Evolutionary conservation across 208 protist species (phyloP), one percentile per base, ranked within the genome.

Genomic region (Acanthamoeba culbertsoni): DNA sequence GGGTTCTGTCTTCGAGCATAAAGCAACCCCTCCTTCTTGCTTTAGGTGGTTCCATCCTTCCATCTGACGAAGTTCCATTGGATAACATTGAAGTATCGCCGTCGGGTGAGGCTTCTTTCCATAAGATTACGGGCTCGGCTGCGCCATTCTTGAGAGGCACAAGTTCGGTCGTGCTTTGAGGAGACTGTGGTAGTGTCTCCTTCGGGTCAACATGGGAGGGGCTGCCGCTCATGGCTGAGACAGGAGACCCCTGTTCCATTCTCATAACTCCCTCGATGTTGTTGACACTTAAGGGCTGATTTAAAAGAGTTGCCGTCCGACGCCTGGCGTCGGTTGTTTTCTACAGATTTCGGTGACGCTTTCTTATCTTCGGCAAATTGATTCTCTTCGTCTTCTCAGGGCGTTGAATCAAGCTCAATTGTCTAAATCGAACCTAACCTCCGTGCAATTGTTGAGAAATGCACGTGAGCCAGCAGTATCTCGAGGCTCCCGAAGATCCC

Each of bases 241-340:
- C 65, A 77, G 65, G 65, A 20, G 65, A 77, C 35, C 65, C 65
- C 65, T 77, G 65, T 77, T 77, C 65, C 65, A 77, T 77, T 77
- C 65, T 77, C 65, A 77, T 77, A 45, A 77, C 65, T 40, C 31
- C 28, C 20, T 14, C 28, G 8, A 28, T 31, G 10, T 14, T 28
- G 23, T n/a, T 16, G 31, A 28, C 65, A 37, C 33, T 65, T 23
- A 65, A 65, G 57, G 57, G 57, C 14, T 65, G 18, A 23, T 23
- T 65, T 35, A 28, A 65, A 35, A 65, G n/a, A n/a, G n/a, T n/a
- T n/a, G n/a, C n/a, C n/a, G n/a, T 55, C 48, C 18, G 48, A 23
- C 26, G 10, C 18, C 26, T 8, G 33, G 18, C 8, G 57, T 2
- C 57, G n/a, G 0, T 65, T 65, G 57, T 65, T 65, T 65, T 65